phyloP scores from a whole-genome alignment of 2,329 filamentous ascomycete species.

The Fusarium burgessii region DNA sequence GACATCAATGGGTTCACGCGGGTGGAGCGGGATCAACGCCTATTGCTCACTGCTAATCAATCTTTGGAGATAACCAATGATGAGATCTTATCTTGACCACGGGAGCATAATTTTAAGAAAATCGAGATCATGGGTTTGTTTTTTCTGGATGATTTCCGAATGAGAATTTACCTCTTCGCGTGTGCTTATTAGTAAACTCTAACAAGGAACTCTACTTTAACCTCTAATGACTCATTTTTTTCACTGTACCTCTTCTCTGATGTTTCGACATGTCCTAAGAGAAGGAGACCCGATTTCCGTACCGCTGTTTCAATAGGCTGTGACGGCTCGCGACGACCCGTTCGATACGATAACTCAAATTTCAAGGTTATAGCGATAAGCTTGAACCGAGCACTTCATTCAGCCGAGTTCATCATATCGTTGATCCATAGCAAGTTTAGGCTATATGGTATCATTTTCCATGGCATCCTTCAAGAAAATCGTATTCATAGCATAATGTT shows the following conservation, averaged over 20 bases:
- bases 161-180: not conserved
- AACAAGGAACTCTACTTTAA: not conserved
- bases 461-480: not conserved
- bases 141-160: slow-evolving; percentile 15
- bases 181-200: not conserved
- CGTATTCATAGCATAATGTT: not conserved
- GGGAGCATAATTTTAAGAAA: slow-evolving; percentile 27
- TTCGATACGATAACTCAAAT: not conserved
- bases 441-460: not conserved
- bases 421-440: not conserved
- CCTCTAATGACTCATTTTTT: slow-evolving; percentile 5
- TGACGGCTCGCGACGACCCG: slow-evolving; percentile 10
- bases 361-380: not conserved
- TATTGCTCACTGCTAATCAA: slow-evolving; percentile 14
- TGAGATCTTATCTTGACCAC: slow-evolving; percentile 21
- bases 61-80: slow-evolving; percentile 24
- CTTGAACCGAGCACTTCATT: not conserved
- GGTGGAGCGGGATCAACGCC: slow-evolving; percentile 22
- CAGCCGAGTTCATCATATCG: not conserved
- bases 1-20: slow-evolving; percentile 32
- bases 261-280: not conserved
- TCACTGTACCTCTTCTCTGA: not conserved
- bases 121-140: slow-evolving; percentile 27
- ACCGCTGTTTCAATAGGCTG: slow-evolving; percentile 36
- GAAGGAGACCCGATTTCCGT: slow-evolving; percentile 13